Conservation (phyloP, 2,329 filamentous ascomycete species). For the Alternaria sp. region DNA sequence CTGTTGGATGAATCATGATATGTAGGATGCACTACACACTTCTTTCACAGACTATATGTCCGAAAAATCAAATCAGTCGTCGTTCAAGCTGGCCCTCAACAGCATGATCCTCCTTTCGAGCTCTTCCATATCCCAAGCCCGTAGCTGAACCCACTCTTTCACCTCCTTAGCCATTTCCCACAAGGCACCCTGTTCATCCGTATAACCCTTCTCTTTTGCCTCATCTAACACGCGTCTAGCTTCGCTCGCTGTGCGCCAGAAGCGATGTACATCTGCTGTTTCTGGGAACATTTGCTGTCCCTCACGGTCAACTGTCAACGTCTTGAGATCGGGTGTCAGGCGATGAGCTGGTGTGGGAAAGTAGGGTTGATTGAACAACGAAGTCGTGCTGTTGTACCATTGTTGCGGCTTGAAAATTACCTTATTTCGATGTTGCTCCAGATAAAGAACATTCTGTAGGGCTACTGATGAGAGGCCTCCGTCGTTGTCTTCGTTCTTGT, state of each 20-base stretch:
- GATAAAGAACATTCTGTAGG: slow-evolving; percentile 49
- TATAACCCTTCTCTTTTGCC: slow-evolving; percentile 15
- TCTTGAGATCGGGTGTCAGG: neutral
- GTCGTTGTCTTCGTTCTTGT: neutral
- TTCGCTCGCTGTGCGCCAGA: slow-evolving; percentile 28
- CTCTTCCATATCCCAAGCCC: slow-evolving; percentile 12
- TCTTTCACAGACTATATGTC: neutral
- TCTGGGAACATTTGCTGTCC: slow-evolving; percentile 13
- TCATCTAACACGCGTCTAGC: slow-evolving; percentile 22
- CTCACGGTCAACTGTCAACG: neutral
- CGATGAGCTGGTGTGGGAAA: neutral
- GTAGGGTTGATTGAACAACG: neutral
- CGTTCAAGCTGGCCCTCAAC: slow-evolving; percentile 4
- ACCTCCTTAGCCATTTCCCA: slow-evolving; percentile 15
- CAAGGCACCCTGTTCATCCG: slow-evolving; percentile 2
- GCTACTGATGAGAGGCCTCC: slow-evolving; percentile 41
- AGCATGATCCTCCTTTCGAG: neutral
- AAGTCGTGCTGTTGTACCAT: slow-evolving; percentile 10
- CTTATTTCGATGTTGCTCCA: neutral
- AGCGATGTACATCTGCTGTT: slow-evolving; percentile 7
- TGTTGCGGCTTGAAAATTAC: neutral
- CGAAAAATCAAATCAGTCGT: neutral
- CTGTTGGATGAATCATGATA: neutral
- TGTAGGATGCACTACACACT: neutral
- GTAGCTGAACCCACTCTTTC: slow-evolving; percentile 15